Base-by-base conservation (phyloP, 78 protist genomes). In the Andalucia godoyi region DNA sequence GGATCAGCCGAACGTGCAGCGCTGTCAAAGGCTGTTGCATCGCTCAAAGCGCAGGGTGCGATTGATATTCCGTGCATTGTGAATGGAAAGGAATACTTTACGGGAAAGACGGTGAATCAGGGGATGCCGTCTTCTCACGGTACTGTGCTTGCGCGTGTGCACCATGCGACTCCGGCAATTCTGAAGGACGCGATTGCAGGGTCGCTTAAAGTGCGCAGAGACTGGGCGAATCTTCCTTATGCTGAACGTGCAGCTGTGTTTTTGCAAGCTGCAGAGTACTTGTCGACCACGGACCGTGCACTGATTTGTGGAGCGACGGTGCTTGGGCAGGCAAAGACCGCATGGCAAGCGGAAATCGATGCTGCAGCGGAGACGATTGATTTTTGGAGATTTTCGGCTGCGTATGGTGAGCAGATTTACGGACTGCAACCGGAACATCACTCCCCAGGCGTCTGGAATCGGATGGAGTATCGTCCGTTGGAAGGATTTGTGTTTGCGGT, bases 261-360 rank as follows among this genome's bases (percentile, higher is more conserved):
- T 62, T 61, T 84, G 12, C 55, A 71, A 29, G 89, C 93, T 2
- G 94, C 95, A 0, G 90, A 89, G 45, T 68, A 89, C 29, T 40
- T 87, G 15, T 60, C 77, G 60, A 67, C 66, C 25, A 66, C 37
- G 54, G 79, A 60, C 50, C 29, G 66, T 43, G 37, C 29, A 2
- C n/a, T 32, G 5, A 30, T 71, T 29, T 21, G 42, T 0, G 83
- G 79, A 2, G 42, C 80, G 15, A 55, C 80, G 18, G 76, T 74
- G 80, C 36, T 70, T 3, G 81, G 83, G 13, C 91, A 82, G 51
- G 42, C 64, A 43, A 90, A 90, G 88, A 87, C 53, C 37, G 73
- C 77, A n/a, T 81, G 71, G 73, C 95, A 92, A 66, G 97, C 93
- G 3, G 97, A 90, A 40, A 91, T 93, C 61, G 97, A 93, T 69